A percentile compares a stretch with the other conserved stretches of the same genome.
These are phyloP conservation scores for Microdochium bolleyi DNA, from an alignment of 2,329 filamentous ascomycete genomes.

Conservation along the genomic window DNA sequence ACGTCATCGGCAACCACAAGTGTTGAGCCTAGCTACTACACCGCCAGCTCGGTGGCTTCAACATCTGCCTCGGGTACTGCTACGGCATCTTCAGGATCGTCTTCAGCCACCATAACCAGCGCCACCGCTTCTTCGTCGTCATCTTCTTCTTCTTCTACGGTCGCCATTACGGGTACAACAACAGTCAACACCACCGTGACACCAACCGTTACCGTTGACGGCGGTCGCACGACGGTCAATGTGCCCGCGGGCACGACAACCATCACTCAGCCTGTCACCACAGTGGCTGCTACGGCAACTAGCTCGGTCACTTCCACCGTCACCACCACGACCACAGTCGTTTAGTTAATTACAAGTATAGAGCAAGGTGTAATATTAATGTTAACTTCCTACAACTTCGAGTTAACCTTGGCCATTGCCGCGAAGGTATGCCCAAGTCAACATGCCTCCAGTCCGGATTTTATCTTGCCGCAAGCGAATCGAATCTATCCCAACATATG, in stretches of 20 bases:
- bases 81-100: neutral
- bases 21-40: neutral
- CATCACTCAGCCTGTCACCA: neutral
- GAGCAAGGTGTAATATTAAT: neutral
- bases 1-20: neutral
- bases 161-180: neutral
- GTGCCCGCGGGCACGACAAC: neutral
- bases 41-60: neutral
- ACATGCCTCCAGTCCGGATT: too few species aligned
- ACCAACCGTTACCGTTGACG: neutral
- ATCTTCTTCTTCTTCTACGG: neutral
- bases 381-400: neutral
- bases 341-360: neutral
- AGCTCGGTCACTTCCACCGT: neutral
- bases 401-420: too few species aligned
- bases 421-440: too few species aligned
- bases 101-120: neutral
- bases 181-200: neutral
- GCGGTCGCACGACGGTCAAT: neutral
- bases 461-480: too few species aligned
- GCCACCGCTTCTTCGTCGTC: neutral
- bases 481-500: too few species aligned
- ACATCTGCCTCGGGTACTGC: neutral
- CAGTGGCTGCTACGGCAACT: neutral
- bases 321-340: neutral